Evolutionary conservation across 805 yeast species (phyloP).

Genomic region (Candida dajiaensis): DNA sequence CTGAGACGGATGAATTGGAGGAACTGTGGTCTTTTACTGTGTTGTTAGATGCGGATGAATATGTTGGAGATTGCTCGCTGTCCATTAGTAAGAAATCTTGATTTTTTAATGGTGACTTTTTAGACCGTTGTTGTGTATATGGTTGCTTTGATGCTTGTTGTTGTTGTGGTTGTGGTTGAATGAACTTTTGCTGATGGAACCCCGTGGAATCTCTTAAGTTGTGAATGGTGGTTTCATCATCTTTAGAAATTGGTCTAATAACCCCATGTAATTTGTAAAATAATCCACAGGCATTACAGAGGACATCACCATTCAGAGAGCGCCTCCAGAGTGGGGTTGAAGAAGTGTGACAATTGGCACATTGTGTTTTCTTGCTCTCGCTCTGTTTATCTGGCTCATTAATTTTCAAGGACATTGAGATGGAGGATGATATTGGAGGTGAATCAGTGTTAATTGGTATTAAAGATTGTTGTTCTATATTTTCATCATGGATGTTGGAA

Average conservation of each 20-base stretch:
- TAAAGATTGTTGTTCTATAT: not conserved
- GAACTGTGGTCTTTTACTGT: not conserved
- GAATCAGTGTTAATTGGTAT: not conserved
- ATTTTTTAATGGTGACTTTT: conserved; percentile 3
- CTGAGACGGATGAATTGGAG: not conserved
- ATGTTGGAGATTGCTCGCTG: not conserved
- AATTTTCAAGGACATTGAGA: conserved; percentile 10
- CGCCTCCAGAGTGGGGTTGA: conserved; percentile 96
- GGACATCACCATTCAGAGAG: conserved; percentile 80
- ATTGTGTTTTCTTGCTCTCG: conserved; percentile 23
- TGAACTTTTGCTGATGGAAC: not conserved
- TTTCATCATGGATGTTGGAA: not conserved
- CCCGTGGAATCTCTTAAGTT: no score
- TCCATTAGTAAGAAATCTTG: conserved; percentile 4
- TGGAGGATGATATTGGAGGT: conserved; percentile 9
- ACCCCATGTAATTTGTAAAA: conserved; percentile 90
- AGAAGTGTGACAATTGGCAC: conserved; percentile 84
- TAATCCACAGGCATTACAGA: conserved; percentile 95
- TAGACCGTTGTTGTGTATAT: not conserved
- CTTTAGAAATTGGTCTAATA: conserved; percentile 54
- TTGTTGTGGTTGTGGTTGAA: conserved; percentile 2
- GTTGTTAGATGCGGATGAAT: not conserved
- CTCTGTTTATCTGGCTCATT: conserved; percentile 5
- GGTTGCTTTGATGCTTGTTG: not conserved
- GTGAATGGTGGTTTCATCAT: no score